Evolutionary conservation across 1,284 basidiomycete species (phyloP).

Genomic region (Ceratobasidium sp.): DNA sequence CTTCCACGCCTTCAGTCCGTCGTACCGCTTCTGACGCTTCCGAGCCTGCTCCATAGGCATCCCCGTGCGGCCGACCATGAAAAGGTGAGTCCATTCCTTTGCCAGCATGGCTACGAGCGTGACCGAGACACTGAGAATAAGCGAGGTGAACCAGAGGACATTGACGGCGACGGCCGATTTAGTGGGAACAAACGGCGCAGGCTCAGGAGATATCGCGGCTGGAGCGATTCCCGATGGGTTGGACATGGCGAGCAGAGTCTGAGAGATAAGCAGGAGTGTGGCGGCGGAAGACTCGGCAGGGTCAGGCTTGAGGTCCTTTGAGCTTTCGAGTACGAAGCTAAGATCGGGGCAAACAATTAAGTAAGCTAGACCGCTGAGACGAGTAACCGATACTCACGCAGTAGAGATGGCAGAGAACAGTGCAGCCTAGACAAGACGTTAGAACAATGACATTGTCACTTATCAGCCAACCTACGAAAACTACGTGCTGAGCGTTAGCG

Average conservation of each 20-base stretch:
- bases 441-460: background rate
- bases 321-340: constrained; percentile 17
- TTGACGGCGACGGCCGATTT: background rate
- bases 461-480: no score
- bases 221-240: background rate
- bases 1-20: constrained; percentile 6
- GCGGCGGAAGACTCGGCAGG: background rate
- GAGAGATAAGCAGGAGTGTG: background rate
- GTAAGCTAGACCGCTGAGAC: background rate
- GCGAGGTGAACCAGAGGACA: constrained; percentile 5
- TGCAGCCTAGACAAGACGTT: background rate
- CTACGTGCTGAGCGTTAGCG: no score
- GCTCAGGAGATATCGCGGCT: background rate
- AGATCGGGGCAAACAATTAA: background rate
- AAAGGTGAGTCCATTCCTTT: constrained; percentile 26
- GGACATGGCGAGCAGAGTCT: background rate
- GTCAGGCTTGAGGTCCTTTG: constrained; percentile 6
- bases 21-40: constrained; percentile 1
- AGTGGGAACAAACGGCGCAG: background rate
- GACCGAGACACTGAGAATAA: constrained; percentile 11
- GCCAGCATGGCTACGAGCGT: constrained; percentile 15
- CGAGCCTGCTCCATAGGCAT: background rate
- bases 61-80: constrained; percentile 2
- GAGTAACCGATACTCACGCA: background rate
- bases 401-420: constrained; percentile 15